Evolutionary conservation across 164 flowering plant genomes (phyloP).

Genomic region (Warburgia ugandensis): DNA sequence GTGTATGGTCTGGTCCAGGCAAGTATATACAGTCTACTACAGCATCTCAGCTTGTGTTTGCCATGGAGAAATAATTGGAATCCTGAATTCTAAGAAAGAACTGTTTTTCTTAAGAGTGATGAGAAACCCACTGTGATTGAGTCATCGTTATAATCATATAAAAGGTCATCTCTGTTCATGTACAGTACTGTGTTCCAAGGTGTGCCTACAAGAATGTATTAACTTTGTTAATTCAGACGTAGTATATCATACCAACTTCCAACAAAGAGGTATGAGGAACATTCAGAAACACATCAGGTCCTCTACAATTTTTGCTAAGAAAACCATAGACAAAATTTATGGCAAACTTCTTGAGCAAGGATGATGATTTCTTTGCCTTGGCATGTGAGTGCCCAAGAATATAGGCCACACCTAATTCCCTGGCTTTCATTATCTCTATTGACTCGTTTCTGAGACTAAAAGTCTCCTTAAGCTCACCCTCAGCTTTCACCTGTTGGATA

Average conservation of each 20-base stretch:
- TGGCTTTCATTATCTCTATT: slow-evolving; percentile 34
- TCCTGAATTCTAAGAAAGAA: too few species aligned
- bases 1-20: too few species aligned
- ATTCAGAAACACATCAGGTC: slow-evolving; percentile 32
- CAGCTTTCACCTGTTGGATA: slow-evolving; percentile 12
- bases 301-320: slow-evolving; percentile 51
- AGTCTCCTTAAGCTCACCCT: slow-evolving; percentile 8
- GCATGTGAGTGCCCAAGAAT: slow-evolving; percentile 52
- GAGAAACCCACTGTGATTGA: too few species aligned
- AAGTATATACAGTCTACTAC: too few species aligned
- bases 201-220: too few species aligned
- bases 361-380: slow-evolving; percentile 46
- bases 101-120: too few species aligned
- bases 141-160: too few species aligned
- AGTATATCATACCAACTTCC: slow-evolving; percentile 61
- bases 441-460: slow-evolving; percentile 27
- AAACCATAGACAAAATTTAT: slow-evolving; percentile 43
- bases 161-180: too few species aligned
- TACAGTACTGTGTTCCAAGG: too few species aligned
- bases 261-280: slow-evolving; percentile 51
- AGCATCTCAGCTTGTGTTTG: too few species aligned
- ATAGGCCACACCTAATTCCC: slow-evolving; percentile 50
- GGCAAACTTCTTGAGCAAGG: slow-evolving; percentile 41
- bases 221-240: too few species aligned
- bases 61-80: too few species aligned